These are phyloP conservation scores for Coelastrella sp. DNA, from an alignment of 139 green algal species.

Conservation along the genomic window DNA sequence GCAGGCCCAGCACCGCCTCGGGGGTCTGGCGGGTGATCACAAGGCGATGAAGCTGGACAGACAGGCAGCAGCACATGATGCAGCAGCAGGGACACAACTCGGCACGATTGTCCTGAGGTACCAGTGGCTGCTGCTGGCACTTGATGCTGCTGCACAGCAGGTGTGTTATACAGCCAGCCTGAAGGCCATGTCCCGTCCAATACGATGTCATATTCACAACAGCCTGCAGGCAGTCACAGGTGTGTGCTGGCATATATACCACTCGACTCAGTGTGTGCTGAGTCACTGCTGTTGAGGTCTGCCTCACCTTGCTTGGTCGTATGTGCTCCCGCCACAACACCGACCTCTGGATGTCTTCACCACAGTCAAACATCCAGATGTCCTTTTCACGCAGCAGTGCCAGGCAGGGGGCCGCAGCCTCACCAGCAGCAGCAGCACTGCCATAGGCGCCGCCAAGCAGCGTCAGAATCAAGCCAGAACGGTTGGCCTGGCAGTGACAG, in stretches of 20 bases:
- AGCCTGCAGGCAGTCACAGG: no score
- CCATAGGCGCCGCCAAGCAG: constrained; percentile 49
- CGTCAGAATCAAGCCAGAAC: constrained; percentile 53
- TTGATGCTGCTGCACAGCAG: no score
- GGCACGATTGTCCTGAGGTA: no score
- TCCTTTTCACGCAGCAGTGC: constrained; percentile 66
- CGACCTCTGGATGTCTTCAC: constrained; percentile 84
- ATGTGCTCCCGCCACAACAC: constrained; percentile 64
- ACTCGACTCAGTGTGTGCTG: no score
- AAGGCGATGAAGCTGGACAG: constrained; percentile 71
- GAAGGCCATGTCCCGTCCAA: no score
- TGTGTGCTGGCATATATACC: no score
- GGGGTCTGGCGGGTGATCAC: constrained; percentile 76
- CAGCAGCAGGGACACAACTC: background rate
- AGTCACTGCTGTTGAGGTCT: background rate
- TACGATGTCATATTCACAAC: background rate
- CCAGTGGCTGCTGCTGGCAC: no score
- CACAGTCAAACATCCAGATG: constrained; percentile 84
- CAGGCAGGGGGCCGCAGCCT: constrained; percentile 33
- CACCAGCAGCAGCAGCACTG: background rate
- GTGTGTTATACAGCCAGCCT: no score
- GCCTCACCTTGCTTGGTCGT: constrained; percentile 57
- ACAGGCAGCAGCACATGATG: background rate
- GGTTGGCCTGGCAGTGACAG: constrained; percentile 46
- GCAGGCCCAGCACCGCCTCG: constrained; percentile 68